Percentiles rank a stretch among this genome's conserved stretches.
Conservation (phyloP, 129 eudicot genomes). For the Gnaphalium uliginosum region DNA sequence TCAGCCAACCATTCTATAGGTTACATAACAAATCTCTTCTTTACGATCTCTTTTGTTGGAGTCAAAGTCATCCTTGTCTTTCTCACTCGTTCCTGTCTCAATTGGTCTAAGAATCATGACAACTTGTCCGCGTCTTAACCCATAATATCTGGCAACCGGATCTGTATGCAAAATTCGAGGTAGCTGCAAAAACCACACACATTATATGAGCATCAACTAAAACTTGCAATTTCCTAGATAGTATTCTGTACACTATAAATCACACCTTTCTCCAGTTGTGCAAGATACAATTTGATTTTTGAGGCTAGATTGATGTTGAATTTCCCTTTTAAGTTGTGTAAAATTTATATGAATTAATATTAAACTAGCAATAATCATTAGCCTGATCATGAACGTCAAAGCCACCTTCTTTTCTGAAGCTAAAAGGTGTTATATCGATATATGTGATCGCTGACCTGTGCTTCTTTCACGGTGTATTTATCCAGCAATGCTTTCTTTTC, state of each 20-base stretch:
- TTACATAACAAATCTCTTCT: constrained; percentile 33
- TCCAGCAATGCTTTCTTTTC: constrained; percentile 35
- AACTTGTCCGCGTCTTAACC: constrained; percentile 41
- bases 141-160: constrained; percentile 40
- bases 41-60: constrained; percentile 33
- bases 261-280: background rate
- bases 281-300: background rate
- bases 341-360: background rate
- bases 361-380: background rate
- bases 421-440: background rate
- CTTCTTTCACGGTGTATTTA: constrained; percentile 36
- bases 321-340: background rate
- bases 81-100: constrained; percentile 40
- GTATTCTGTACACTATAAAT: background rate
- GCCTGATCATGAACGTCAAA: constrained; percentile 22
- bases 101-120: constrained; percentile 38
- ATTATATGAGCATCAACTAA: background rate
- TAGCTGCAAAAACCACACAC: constrained; percentile 30
- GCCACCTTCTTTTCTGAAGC: background rate
- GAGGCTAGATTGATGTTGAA: background rate
- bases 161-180: constrained; percentile 33
- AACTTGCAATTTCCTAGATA: background rate
- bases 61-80: constrained; percentile 40
- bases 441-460: constrained; percentile 26
- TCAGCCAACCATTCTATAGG: constrained; percentile 38